Evolutionary conservation across 1,284 basidiomycete genomes (phyloP).

Genomic region (Stereum hirsutum): DNA sequence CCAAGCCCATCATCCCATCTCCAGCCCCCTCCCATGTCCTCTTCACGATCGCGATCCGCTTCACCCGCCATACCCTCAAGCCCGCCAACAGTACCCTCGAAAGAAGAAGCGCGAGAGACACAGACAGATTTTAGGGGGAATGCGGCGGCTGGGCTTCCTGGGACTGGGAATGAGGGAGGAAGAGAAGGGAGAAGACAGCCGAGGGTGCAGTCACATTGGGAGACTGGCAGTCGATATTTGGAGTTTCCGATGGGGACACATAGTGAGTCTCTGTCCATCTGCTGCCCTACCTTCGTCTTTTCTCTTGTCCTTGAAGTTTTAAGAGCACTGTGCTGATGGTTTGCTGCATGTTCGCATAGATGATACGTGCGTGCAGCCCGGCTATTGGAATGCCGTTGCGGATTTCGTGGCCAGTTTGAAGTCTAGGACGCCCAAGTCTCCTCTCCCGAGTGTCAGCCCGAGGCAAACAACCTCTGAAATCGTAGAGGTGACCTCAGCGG

Average conservation of each 20-base stretch:
- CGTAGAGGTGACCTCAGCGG: no score
- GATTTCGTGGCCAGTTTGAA: constrained; percentile 18
- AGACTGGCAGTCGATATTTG: constrained; percentile 13
- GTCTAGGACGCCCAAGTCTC: no score
- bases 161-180: no score
- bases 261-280: constrained; percentile 15
- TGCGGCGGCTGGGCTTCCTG: no score
- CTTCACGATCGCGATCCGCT: background rate
- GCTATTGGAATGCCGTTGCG: constrained; percentile 23
- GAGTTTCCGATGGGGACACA: constrained; percentile 20
- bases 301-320: background rate
- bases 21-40: background rate
- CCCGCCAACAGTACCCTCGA: no score
- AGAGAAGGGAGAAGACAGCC: constrained; percentile 1
- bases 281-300: background rate
- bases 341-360: constrained; percentile 16
- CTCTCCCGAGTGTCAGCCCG: no score
- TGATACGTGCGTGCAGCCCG: constrained; percentile 25
- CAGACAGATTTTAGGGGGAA: no score
- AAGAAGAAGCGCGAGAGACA: no score
- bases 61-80: no score
- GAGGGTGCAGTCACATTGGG: constrained; percentile 4
- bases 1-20: background rate
- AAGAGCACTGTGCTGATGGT: no score
- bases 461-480: no score